Evolutionary conservation across 2,329 filamentous ascomycete genomes (phyloP), one percentile per base, ranked within the genome.

Genomic region (Sclerotinia nivalis): DNA sequence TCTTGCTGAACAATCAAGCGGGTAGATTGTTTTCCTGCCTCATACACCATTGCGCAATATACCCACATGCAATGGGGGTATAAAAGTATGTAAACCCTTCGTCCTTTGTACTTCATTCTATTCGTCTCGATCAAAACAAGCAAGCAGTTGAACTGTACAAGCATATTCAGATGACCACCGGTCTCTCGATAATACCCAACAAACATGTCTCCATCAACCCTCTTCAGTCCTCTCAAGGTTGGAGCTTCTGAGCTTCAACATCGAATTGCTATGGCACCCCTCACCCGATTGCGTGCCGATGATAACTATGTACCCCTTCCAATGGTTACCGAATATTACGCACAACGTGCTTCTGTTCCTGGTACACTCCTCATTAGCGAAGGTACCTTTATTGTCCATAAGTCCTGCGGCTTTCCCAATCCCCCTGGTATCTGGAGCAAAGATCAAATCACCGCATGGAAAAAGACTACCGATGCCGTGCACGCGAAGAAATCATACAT

Each of bases 351-450:
- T 20, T 75, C 74, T 10, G 81, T 80, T 8, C 80, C 80, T 15
- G 86, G 87, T 31, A 88, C 86, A 0, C 79, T 89, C 3, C 79
- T 89, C 52, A 82, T 89, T 73, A 84, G 83, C 28, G 87, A 89
- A 79, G 86, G 81, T 2, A 85, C 84, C 18, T 81, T 84, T 62
- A 84, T 87, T 47, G 73, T 76, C 12, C 75, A 81, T 2, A 80
- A 80, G 75, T 83, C 80, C 50, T 83, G 83, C 54, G 83, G 84
- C 22, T 84, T 82, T 73, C 74, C 79, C 40, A 84, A 85, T 70
- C 82, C 84, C 0, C 87, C 88, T 0, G 87, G 86, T 0, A 84
- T 90, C 74, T 89, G 82, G 76, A 84, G 77, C 61, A 77, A 81
- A 2, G 82, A 79, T n/a, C 87, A 88, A 74, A 82, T 87, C 65